These are phyloP conservation scores for Pulveroboletus sp. DNA, from an alignment of 768 basidiomycete species.

Conservation along the genomic window DNA sequence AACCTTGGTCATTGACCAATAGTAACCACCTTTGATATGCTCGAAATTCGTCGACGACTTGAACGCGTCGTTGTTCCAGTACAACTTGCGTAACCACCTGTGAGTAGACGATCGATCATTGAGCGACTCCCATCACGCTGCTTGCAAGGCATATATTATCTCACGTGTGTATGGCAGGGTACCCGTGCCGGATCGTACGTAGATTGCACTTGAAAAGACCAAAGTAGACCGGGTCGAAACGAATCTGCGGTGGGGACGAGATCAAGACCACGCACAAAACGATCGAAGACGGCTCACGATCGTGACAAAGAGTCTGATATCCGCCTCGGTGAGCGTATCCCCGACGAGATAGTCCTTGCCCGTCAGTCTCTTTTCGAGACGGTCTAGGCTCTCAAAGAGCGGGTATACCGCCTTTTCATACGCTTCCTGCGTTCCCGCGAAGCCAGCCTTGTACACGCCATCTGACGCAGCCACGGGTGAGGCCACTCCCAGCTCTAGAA, in stretches of 20 bases:
- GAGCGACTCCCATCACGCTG: neutral
- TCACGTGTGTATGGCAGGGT: conserved; percentile 73
- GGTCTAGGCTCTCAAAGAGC: conserved; percentile 79
- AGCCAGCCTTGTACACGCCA: conserved; percentile 88
- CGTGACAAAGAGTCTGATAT: conserved; percentile 89
- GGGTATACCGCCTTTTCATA: conserved; percentile 75
- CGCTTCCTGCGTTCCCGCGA: conserved; percentile 76
- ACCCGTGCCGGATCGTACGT: conserved; percentile 80
- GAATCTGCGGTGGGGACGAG: conserved; percentile 45
- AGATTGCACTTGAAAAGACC: conserved; percentile 95
- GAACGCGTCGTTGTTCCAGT: conserved; percentile 91
- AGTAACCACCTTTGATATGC: conserved; percentile 56
- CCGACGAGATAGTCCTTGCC: conserved; percentile 86
- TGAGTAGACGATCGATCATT: neutral
- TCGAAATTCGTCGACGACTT: conserved; percentile 83
- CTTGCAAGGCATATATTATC: neutral
- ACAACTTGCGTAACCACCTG: conserved; percentile 83
- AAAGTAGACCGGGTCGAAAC: conserved; percentile 89
- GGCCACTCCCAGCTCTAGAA: neutral
- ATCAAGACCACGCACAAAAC: neutral
- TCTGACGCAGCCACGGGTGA: conserved; percentile 38
- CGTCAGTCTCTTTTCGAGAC: conserved; percentile 70
- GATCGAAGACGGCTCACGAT: conserved; percentile 50
- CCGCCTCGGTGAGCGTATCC: conserved; percentile 78
- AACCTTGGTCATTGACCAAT: conserved; percentile 33